phyloP scores from a whole-genome alignment of 2,329 filamentous ascomycete genomes.

The Purpureocillium takamizusanense region DNA sequence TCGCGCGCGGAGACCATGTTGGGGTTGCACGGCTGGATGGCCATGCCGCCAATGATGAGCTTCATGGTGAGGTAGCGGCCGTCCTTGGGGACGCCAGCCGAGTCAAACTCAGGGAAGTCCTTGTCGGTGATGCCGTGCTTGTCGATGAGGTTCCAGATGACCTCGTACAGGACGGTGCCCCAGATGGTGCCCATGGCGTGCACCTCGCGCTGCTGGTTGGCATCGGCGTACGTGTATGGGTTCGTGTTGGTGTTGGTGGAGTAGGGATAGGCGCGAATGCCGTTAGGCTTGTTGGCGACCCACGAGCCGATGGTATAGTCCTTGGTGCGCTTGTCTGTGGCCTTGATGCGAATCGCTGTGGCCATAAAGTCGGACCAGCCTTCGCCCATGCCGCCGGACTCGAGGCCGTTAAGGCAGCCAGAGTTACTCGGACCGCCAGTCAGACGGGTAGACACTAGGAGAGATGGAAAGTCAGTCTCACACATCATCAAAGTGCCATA shows the following conservation, averaged over 20 bases:
- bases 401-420: constrained; percentile 34
- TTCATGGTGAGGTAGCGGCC: constrained; percentile 43
- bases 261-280: constrained; percentile 42
- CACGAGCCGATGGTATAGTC: constrained; percentile 42
- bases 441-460: constrained; percentile 43
- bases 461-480: constrained; percentile 10
- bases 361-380: constrained; percentile 51
- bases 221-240: constrained; percentile 37
- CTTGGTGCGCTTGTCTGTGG: constrained; percentile 31
- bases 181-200: constrained; percentile 44
- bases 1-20: constrained; percentile 43
- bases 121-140: constrained; percentile 41
- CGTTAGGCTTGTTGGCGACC: constrained; percentile 31
- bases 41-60: constrained; percentile 42
- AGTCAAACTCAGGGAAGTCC: constrained; percentile 28
- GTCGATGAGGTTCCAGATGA: constrained; percentile 49
- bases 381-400: constrained; percentile 48
- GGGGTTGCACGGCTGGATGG: constrained; percentile 47
- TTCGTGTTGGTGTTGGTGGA: constrained; percentile 39
- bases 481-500: background rate
- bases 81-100: constrained; percentile 37
- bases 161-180: constrained; percentile 44
- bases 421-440: constrained; percentile 48
- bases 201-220: constrained; percentile 26
- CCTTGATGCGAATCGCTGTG: constrained; percentile 37